Evolutionary conservation across 108 stramenopile genomes (phyloP), one percentile per base, ranked within the genome.

Genomic region (Cyclostephanos tholiformis): DNA sequence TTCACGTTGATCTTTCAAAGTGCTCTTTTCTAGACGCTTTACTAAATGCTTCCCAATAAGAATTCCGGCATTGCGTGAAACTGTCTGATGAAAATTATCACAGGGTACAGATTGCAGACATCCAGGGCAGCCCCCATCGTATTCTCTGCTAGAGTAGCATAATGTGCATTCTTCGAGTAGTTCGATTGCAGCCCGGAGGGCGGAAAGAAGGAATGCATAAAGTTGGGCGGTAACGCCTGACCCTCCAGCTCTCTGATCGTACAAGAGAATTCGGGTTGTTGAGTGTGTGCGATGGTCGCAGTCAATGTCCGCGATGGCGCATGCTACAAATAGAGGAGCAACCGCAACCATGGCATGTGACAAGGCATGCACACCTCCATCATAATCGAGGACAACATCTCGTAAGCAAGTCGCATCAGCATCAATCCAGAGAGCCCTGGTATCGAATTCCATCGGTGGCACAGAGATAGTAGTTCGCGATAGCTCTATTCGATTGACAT

Each of bases 401-500:
- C 59, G 56, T 5, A 95, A 67, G 39, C 61, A 66, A n/a, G 65
- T 30, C 10, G 91, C 86, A 60, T 90, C 88, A 22, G 93, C 74
- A 74, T 99, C 98, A 44, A 97, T 62, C 97, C 97, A 99, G 23
- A 95, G 60, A 6, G 92, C 98, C 64, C 84, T 82, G 8, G 94
- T 98, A 49, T 94, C 96, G 66, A 85, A 99, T 82, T 97, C 93
- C 84, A 98, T 88, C 10, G 94, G 82, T 0, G 98, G 98, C 16
- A 99, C 65, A 0, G 87, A 75, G 13, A 97, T 80, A 51, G 91
- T 89, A n/a, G 86, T 82, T 50, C 93, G 69, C 43, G 86, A 85
- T 25, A 94, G 38, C 65, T 95, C 93, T 41, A 71, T 80, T 52
- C 93, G 50, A 30, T 88, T 89, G 1, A 95, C 82, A 39, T 80